A percentile compares a stretch with the other conserved stretches of the same genome.
Evolutionary conservation across 176 grass and related monocot species (phyloP).

Genomic region (Melocanna baccifera): DNA sequence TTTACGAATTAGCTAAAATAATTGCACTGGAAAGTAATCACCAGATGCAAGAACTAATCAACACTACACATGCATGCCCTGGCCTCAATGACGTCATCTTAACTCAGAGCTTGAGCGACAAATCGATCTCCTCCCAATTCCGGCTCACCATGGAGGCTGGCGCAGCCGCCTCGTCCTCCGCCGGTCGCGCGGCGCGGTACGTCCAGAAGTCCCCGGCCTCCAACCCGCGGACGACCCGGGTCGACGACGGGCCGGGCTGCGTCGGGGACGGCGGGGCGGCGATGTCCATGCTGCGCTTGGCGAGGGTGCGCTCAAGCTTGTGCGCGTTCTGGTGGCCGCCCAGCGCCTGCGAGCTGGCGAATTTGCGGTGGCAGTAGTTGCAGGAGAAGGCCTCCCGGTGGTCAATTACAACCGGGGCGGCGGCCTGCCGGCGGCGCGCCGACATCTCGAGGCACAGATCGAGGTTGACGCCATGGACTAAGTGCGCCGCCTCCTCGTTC

Average conservation of each 20-base stretch:
- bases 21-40: neutral
- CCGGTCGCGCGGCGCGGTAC: neutral
- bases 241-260: neutral
- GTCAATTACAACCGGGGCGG: neutral
- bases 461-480: conserved; percentile 43
- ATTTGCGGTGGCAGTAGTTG: conserved; percentile 84
- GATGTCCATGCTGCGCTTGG: conserved; percentile 53
- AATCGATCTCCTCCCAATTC: conserved; percentile 38
- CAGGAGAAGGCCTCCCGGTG: conserved; percentile 57
- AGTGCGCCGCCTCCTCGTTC: neutral
- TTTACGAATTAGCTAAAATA: neutral
- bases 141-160: neutral
- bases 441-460: conserved; percentile 44
- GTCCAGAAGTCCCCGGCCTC: neutral
- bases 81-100: too few species aligned
- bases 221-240: neutral
- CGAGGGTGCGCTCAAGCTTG: conserved; percentile 89
- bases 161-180: neutral
- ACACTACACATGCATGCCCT: neutral
- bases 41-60: neutral
- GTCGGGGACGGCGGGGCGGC: neutral
- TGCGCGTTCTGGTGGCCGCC: conserved; percentile 99
- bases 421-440: neutral
- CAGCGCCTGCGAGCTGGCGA: conserved; percentile 88
- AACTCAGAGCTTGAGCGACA: conserved; percentile 57